These are phyloP conservation scores for Eucalyptus camaldulensis DNA, from an alignment of 345 rosid species.

Conservation along the genomic window DNA sequence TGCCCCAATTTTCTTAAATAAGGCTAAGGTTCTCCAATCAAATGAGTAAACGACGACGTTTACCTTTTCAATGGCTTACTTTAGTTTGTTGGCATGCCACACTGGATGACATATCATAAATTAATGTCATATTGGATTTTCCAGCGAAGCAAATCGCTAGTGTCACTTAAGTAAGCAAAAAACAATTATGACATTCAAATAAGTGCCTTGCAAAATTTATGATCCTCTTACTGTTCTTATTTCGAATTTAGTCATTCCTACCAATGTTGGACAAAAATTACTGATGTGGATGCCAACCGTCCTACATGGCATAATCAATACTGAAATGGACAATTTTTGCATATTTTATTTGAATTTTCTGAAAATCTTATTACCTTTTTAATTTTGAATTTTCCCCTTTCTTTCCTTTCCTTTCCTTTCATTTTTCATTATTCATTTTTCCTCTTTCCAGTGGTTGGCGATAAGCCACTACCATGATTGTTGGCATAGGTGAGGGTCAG, in stretches of 20 bases:
- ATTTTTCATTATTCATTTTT: neutral
- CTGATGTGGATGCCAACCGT: rapidly evolving
- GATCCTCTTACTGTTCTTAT: neutral
- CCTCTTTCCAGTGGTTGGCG: neutral
- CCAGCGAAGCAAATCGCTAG: too few relatives aligned
- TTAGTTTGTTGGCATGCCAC: neutral
- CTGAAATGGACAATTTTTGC: neutral
- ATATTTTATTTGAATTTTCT: too few relatives aligned
- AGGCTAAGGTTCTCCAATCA: neutral
- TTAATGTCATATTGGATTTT: neutral
- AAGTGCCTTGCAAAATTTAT: too few relatives aligned
- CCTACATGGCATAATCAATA: too few relatives aligned
- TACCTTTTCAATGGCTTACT: neutral
- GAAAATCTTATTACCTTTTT: too few relatives aligned
- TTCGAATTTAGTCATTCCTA: neutral
- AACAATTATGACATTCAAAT: too few relatives aligned
- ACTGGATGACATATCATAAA: neutral
- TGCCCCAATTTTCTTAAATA: too few relatives aligned
- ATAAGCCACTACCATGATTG: neutral
- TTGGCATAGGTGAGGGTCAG: neutral
- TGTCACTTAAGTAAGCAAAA: neutral
- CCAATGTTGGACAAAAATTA: too few relatives aligned
- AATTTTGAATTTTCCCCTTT: too few relatives aligned
- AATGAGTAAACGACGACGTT: neutral
- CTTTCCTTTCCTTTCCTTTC: neutral